Evolutionary conservation across 768 basidiomycete species (phyloP).

Genomic region (Coprinellus micaceus): DNA sequence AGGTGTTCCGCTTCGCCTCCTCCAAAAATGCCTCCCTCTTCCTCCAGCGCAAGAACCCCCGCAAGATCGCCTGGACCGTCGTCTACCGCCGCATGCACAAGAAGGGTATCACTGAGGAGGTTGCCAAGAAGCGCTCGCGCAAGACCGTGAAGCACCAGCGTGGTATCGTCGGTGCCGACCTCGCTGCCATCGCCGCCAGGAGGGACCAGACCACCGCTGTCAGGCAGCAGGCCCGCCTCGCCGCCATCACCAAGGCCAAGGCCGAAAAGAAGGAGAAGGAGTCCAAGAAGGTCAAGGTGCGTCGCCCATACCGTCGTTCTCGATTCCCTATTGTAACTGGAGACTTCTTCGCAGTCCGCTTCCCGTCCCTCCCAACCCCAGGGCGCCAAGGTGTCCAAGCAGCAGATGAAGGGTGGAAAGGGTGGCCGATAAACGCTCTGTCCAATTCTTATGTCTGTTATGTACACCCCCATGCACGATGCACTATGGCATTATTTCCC

Average conservation of each 20-base stretch:
- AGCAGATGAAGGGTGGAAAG: constrained; percentile 92
- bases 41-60: constrained; percentile 99
- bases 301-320: constrained; percentile 16
- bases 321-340: constrained; percentile 2
- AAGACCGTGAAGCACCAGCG: constrained; percentile 97
- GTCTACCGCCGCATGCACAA: constrained; percentile 98
- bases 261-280: constrained; percentile 96
- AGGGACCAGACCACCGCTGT: constrained; percentile 88
- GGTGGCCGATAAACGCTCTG: constrained; percentile 54
- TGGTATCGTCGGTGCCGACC: constrained; percentile 96
- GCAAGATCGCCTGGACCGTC: constrained; percentile 97
- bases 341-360: constrained; percentile 42
- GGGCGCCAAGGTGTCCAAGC: constrained; percentile 88
- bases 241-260: constrained; percentile 93
- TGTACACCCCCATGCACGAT: constrained; percentile 16
- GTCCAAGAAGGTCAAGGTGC: constrained; percentile 81
- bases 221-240: constrained; percentile 73
- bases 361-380: constrained; percentile 46
- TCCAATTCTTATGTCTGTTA: constrained; percentile 5
- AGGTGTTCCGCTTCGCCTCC: constrained; percentile 94
- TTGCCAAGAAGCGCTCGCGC: constrained; percentile 97
- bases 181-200: constrained; percentile 85
- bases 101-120: constrained; percentile 99
- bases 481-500: background rate
- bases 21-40: constrained; percentile 96